Evolutionary conservation across 345 rosid species (phyloP).

Genomic region (Salix suchowensis): DNA sequence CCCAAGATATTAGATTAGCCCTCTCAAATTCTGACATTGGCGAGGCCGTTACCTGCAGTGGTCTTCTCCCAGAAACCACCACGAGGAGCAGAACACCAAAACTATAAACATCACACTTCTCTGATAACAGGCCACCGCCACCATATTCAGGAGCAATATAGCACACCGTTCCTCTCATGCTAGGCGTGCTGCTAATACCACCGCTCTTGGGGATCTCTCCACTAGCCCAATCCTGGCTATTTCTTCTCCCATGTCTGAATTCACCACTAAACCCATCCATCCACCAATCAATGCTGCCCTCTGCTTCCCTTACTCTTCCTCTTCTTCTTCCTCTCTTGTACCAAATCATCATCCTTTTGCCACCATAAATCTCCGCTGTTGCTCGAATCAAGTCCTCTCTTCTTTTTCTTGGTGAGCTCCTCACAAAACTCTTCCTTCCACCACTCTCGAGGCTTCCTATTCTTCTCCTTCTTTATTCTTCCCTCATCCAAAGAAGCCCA

Average conservation of each 20-base stretch:
- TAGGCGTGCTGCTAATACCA: slow-evolving; percentile 72
- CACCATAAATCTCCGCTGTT: slow-evolving; percentile 56
- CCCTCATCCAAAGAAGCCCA: slow-evolving; percentile 29
- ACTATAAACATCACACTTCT: slow-evolving; percentile 73
- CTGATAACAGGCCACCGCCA: slow-evolving; percentile 59
- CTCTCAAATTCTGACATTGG: slow-evolving; percentile 77
- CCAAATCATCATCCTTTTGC: slow-evolving; percentile 51
- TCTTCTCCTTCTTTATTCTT: slow-evolving; percentile 38
- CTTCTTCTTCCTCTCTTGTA: slow-evolving; percentile 38
- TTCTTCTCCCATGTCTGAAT: slow-evolving; percentile 35
- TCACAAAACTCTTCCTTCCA: slow-evolving; percentile 88
- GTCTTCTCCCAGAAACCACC: slow-evolving; percentile 63
- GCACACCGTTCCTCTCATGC: slow-evolving; percentile 86
- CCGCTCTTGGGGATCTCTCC: slow-evolving; percentile 71
- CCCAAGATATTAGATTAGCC: slow-evolving; percentile 78
- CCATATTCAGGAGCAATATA: slow-evolving; percentile 81
- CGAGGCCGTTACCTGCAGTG: slow-evolving; percentile 69
- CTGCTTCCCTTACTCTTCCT: slow-evolving; percentile 46
- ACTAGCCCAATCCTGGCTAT: slow-evolving; percentile 59
- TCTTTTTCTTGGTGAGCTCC: slow-evolving; percentile 56
- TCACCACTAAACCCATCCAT: slow-evolving; percentile 52
- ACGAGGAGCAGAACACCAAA: slow-evolving; percentile 71
- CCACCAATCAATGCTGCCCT: slow-evolving; percentile 55
- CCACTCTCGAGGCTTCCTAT: slow-evolving; percentile 71
- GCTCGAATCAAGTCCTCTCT: slow-evolving; percentile 37